A percentile compares a stretch with the other conserved stretches of the same genome.
These are phyloP conservation scores for Gracilaria gracilis DNA, from an alignment of 23 red algal species.

Conservation along the genomic window DNA sequence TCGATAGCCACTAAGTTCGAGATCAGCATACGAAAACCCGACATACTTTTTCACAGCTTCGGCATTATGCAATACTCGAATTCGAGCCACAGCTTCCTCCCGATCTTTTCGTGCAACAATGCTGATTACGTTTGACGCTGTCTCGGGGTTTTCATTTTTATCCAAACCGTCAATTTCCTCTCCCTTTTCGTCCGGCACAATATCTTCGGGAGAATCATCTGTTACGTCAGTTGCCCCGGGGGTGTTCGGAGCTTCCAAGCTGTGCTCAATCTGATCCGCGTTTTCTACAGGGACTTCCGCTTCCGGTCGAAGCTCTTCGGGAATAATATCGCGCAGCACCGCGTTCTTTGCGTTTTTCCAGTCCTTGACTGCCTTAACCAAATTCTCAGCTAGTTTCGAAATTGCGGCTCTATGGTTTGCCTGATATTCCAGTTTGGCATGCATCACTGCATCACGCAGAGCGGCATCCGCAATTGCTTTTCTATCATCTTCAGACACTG, in stretches of 20 bases:
- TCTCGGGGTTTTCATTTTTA: not conserved
- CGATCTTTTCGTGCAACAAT: not conserved
- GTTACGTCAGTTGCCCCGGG: no score
- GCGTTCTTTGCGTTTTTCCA: conserved; percentile 16
- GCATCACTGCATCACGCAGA: conserved; percentile 7
- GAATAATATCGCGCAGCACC: conserved; percentile 26
- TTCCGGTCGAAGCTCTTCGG: not conserved
- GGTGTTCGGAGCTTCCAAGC: not conserved
- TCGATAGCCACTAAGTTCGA: conserved; percentile 8
- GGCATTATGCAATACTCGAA: not conserved
- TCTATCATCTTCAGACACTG: not conserved
- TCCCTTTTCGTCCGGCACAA: not conserved
- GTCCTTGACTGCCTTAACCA: not conserved
- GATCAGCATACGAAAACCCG: not conserved
- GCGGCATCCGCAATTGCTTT: conserved; percentile 15
- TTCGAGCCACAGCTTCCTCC: not conserved
- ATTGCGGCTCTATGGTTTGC: not conserved
- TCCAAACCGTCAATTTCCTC: not conserved
- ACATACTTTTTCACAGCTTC: not conserved
- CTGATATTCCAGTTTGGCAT: conserved; percentile 19
- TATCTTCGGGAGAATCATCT: not conserved
- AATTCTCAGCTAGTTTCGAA: conserved; percentile 3
- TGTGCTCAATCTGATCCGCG: not conserved
- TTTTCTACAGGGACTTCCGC: not conserved
- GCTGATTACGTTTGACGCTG: not conserved